Evolutionary conservation across 2,329 filamentous ascomycete genomes (phyloP).

Genomic region (Biscogniauxia marginata): DNA sequence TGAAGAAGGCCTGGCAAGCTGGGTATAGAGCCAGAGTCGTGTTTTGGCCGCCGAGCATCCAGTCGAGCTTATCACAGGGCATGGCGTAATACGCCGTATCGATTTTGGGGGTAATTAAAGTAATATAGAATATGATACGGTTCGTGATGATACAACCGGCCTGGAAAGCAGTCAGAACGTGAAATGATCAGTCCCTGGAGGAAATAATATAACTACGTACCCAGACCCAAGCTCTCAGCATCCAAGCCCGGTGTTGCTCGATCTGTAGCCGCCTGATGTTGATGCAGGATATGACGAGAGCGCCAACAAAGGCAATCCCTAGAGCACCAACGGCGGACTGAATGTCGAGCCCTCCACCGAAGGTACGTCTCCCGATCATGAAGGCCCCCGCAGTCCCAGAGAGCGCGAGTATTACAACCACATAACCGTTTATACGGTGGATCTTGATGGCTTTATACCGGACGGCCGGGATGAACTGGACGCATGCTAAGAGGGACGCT

Average conservation of each 20-base stretch:
- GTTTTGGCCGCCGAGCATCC: conserved; percentile 32
- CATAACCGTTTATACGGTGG: conserved; percentile 61
- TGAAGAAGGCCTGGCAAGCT: conserved; percentile 41
- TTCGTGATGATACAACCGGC: conserved; percentile 52
- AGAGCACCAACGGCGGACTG: conserved; percentile 46
- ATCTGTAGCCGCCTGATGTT: conserved; percentile 62
- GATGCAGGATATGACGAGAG: conserved; percentile 47
- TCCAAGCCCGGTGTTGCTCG: conserved; percentile 63
- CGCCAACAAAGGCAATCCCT: conserved; percentile 43
- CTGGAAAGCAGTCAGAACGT: conserved; percentile 23
- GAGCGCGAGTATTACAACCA: conserved; percentile 47
- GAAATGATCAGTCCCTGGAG: not conserved
- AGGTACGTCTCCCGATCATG: conserved; percentile 50
- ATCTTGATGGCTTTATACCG: conserved; percentile 49
- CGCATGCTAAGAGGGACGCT: conserved; percentile 41
- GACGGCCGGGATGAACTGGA: conserved; percentile 49
- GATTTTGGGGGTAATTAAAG: conserved; percentile 18
- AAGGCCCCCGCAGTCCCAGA: conserved; percentile 48
- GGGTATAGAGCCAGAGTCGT: conserved; percentile 41
- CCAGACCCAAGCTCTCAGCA: conserved; percentile 55
- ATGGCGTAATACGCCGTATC: conserved; percentile 24
- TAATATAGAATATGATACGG: conserved; percentile 47
- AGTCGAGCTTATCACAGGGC: conserved; percentile 50
- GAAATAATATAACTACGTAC: conserved; percentile 28
- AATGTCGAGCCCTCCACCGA: conserved; percentile 53